phyloP scores from a whole-genome alignment of 352 stramenopile species.

The Globisporangium acanthophoron region DNA sequence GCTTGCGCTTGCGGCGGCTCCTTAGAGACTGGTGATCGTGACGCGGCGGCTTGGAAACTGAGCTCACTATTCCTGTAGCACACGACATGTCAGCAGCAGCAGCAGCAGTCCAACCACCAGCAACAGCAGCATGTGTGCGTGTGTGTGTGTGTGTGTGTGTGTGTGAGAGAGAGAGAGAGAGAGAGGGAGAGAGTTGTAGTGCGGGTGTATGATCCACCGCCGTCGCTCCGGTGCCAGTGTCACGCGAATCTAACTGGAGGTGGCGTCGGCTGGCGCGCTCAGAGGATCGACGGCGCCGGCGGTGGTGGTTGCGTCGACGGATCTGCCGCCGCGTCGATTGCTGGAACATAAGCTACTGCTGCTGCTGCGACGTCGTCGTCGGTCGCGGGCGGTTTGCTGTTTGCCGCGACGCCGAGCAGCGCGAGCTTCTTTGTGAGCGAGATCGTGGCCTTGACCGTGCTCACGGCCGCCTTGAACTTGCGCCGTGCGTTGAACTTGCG shows the following conservation, averaged over 20 bases:
- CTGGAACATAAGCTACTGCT: neutral
- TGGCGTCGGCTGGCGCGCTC: neutral
- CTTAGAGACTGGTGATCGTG: neutral
- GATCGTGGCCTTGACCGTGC: conserved; percentile 83
- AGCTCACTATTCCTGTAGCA: no score
- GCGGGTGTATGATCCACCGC: neutral
- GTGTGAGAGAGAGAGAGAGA: no score
- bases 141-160: no score
- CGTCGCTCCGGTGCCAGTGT: no score
- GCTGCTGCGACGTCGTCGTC: neutral
- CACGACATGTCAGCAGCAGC: no score
- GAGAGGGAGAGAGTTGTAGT: no score
- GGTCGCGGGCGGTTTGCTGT: neutral
- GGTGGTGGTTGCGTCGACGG: neutral
- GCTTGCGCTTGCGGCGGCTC: neutral
- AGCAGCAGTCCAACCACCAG: no score
- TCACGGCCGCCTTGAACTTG: conserved; percentile 92
- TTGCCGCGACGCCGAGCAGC: conserved; percentile 8
- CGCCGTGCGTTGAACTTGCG: conserved; percentile 92
- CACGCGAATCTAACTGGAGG: neutral
- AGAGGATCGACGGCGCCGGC: conserved; percentile 8
- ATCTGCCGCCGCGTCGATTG: neutral
- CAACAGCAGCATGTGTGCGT: no score
- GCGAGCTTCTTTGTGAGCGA: conserved; percentile 70
- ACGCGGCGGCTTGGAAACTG: no score